Evolutionary conservation across 2,329 filamentous ascomycete genomes (phyloP), one percentile per base, ranked within the genome.

Genomic region (Diaporthe vaccinii): DNA sequence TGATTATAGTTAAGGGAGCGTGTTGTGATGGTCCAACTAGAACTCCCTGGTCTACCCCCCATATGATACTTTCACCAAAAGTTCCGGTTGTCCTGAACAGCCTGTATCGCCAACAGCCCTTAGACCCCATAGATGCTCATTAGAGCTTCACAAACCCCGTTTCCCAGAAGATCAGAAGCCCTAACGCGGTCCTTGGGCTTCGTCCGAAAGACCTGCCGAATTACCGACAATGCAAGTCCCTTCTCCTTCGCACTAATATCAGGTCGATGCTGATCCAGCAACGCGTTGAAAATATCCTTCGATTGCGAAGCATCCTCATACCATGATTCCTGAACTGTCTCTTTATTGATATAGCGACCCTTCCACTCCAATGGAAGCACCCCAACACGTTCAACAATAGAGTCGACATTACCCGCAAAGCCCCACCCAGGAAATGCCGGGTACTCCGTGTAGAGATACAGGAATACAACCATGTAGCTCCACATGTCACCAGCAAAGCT

Each of bases 391-490:
- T 39, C 22, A 12, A 61, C 57, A 25, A 61, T 41, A 10, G 57
- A 61, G 34, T 61, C 1, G 6, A 61, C 34, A 22, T 8, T 22
- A 12, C 57, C 22, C 34, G 34, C 22, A 61, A 61, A 61, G 8
- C 57, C 34, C 57, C 22, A 22, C 15, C 34, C 57, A 12, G 10
- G 9, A 25, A 61, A 61, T 20, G n/a, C 57, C 12, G 14, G 39
- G 14, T 14, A 12, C n/a, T 25, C 57, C 10, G 57, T 61, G 14
- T 61, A 61, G 0, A 61, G 57, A 12, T 41, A 41, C 9, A 61
- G n/a, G 34, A 61, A 61, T 34, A 61, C 22, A 22, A 61, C 57
- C 57, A 61, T 41, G 7, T 61, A 61, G 8, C 57, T 61, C 34
- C 34, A 41, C 1, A 61, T n/a, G 6, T 61, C 57, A 25, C 22